Conservation (phyloP, 148 eudicot genomes). For the Silene latifolia region DNA sequence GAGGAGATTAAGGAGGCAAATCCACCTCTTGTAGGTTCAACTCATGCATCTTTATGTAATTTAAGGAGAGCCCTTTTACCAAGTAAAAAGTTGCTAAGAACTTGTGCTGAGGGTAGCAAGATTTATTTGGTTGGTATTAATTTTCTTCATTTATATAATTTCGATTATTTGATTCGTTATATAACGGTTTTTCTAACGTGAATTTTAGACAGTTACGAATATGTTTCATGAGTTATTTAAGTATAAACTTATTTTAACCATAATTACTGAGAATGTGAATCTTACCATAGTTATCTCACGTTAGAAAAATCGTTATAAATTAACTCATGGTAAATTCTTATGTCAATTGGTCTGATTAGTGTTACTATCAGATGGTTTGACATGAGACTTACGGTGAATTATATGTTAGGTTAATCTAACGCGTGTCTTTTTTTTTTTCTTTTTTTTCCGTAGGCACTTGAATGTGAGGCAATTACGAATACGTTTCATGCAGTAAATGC, state of each 20-base stretch:
- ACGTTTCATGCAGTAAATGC: constrained; percentile 55
- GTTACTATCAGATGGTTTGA: too few relatives aligned
- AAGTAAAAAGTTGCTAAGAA: constrained; percentile 54
- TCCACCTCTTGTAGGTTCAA: constrained; percentile 26
- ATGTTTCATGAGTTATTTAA: too few relatives aligned
- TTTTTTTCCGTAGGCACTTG: constrained; percentile 48
- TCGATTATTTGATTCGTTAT: too few relatives aligned
- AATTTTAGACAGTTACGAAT: too few relatives aligned
- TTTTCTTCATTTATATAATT: not conserved
- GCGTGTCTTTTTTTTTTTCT: not conserved
- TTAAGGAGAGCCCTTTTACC: constrained; percentile 42
- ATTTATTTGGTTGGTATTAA: constrained; percentile 56
- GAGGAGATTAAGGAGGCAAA: constrained; percentile 60
- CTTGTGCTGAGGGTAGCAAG: constrained; percentile 70
- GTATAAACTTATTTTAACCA: too few relatives aligned
- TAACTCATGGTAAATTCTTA: too few relatives aligned
- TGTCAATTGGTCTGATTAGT: too few relatives aligned
- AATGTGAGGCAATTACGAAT: constrained; percentile 51
- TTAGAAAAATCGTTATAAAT: too few relatives aligned
- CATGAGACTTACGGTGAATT: too few relatives aligned
- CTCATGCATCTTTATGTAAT: constrained; percentile 32
- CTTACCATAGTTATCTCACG: too few relatives aligned
- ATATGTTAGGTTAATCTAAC: not conserved
- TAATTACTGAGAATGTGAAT: too few relatives aligned
- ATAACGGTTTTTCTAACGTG: too few relatives aligned